These are phyloP conservation scores for Gardenia jasminoides DNA, from an alignment of 257 asterid species.

Conservation along the genomic window DNA sequence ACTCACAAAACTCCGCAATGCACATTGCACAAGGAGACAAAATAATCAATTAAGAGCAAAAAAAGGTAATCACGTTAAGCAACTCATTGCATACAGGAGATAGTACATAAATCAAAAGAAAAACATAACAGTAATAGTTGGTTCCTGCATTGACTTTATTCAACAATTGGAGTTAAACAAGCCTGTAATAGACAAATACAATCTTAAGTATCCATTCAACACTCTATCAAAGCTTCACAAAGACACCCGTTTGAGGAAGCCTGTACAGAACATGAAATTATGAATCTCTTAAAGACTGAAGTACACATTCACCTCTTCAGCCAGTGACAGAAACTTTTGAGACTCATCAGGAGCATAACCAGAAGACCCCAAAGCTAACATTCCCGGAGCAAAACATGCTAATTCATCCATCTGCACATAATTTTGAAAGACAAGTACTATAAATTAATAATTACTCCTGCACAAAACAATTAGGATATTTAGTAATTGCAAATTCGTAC, in stretches of 20 bases:
- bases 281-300: not conserved
- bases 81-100: not conserved
- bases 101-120: not conserved
- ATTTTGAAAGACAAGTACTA: conserved; percentile 24
- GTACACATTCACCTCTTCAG: conserved; percentile 73
- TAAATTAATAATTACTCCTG: not conserved
- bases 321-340: conserved; percentile 66
- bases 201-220: not conserved
- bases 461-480: conserved; percentile 4
- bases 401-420: conserved; percentile 94
- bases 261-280: not conserved
- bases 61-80: not conserved
- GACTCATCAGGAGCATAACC: conserved; percentile 89
- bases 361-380: conserved; percentile 91
- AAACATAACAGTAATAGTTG: not conserved
- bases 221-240: not conserved
- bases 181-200: not conserved
- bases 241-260: not conserved
- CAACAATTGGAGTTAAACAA: not conserved
- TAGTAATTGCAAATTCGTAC: conserved; percentile 1
- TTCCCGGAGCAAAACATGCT: conserved; percentile 99
- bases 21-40: not conserved
- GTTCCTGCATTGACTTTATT: not conserved
- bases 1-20: not conserved
- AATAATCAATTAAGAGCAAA: not conserved